phyloP scores from a whole-genome alignment of 345 rosid genomes.

The Viola odorata region DNA sequence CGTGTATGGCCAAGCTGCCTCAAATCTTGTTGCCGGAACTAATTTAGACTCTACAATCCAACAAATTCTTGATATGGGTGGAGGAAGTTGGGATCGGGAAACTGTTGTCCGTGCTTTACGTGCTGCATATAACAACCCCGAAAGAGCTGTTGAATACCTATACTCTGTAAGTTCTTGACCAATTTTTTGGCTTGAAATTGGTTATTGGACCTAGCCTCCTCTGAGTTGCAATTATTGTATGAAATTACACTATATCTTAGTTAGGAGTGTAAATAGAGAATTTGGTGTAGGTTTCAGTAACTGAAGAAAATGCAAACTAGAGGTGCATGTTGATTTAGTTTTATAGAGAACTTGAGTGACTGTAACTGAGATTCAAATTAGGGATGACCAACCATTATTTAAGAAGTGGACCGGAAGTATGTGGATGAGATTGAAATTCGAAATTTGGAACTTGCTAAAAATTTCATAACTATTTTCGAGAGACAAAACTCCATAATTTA shows the following conservation, averaged over 20 bases:
- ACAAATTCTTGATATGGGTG: conserved; percentile 28
- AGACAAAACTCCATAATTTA: no score
- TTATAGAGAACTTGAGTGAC: background rate
- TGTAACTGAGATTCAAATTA: background rate
- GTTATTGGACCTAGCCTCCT: background rate
- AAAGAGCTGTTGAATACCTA: conserved; percentile 30
- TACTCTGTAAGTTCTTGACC: conserved; percentile 22
- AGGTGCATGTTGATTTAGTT: background rate
- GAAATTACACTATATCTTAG: background rate
- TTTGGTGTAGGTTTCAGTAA: background rate
- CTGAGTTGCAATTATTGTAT: background rate
- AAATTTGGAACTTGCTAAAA: no score
- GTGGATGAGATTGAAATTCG: no score
- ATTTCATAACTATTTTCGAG: no score
- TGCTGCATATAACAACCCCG: conserved; percentile 31
- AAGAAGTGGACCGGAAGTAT: no score
- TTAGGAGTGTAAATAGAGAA: background rate
- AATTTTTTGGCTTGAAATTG: background rate
- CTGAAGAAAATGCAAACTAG: background rate
- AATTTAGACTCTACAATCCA: conserved; percentile 21
- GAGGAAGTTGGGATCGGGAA: conserved; percentile 26
- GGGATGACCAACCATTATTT: no score
- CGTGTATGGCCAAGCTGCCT: conserved; percentile 26
- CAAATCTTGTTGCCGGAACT: conserved; percentile 25
- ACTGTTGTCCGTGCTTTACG: conserved; percentile 24